phyloP scores from a whole-genome alignment of 106 monocot species.

The Phalaenopsis equestris region DNA sequence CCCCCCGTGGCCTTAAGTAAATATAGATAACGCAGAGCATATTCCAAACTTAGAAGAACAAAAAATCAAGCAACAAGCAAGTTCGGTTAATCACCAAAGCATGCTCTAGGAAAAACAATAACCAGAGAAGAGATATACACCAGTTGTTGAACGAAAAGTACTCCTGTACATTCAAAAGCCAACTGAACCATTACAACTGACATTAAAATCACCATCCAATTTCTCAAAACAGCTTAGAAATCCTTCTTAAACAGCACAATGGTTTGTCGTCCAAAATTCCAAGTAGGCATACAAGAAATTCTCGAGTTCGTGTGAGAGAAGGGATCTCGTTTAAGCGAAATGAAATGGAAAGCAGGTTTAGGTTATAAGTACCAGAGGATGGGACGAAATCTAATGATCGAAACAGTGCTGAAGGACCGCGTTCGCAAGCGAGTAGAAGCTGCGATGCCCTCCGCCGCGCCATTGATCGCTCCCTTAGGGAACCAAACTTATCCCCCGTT shows the following conservation, averaged over 20 bases:
- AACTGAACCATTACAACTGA: background rate
- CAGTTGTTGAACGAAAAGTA: background rate
- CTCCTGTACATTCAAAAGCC: background rate
- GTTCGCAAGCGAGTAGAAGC: constrained; percentile 1
- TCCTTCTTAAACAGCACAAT: background rate
- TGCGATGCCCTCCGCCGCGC: background rate
- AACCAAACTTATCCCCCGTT: no score
- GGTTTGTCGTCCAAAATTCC: background rate
- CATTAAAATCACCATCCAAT: background rate
- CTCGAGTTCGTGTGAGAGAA: background rate
- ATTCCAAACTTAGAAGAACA: background rate
- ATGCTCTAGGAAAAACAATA: background rate
- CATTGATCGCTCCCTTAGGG: background rate
- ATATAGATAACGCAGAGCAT: no score
- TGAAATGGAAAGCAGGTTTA: background rate
- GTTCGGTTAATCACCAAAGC: background rate
- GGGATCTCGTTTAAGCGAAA: background rate
- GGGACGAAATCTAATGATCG: background rate
- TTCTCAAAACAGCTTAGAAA: background rate
- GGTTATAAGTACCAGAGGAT: background rate
- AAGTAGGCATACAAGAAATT: background rate
- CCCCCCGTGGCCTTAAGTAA: no score
- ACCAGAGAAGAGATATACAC: background rate
- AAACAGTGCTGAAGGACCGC: background rate
- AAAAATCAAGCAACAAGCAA: background rate